phyloP scores from a whole-genome alignment of 495 filamentous ascomycete genomes.

The Penicillium daleae region DNA sequence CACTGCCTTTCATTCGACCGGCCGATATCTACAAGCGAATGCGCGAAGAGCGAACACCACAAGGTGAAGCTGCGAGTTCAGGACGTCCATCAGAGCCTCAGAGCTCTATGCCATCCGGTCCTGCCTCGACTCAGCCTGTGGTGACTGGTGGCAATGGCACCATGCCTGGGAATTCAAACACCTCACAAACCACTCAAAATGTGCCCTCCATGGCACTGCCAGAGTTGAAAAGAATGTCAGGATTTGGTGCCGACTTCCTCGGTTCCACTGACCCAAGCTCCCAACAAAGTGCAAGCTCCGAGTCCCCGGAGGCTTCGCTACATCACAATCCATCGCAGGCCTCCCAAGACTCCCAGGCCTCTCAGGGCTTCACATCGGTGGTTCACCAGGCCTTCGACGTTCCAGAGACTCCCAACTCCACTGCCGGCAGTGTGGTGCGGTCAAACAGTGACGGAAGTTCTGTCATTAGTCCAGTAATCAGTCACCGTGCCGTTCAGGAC shows the following conservation, averaged over 20 bases:
- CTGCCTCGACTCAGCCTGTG: background rate
- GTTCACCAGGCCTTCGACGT: slow-evolving; percentile 74
- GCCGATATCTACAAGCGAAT: slow-evolving; percentile 79
- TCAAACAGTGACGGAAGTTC: slow-evolving; percentile 69
- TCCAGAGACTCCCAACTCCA: slow-evolving; percentile 61
- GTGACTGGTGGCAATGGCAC: slow-evolving; percentile 3
- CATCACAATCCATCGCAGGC: slow-evolving; percentile 55
- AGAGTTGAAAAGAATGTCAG: slow-evolving; percentile 65
- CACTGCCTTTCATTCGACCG: slow-evolving; percentile 69
- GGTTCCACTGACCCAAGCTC: slow-evolving; percentile 13
- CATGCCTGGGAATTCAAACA: background rate
- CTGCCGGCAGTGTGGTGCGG: slow-evolving; percentile 52
- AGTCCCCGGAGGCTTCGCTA: slow-evolving; percentile 35
- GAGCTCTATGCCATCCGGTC: background rate
- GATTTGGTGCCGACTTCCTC: slow-evolving; percentile 58
- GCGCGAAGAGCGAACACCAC: slow-evolving; percentile 62
- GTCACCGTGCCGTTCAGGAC: slow-evolving; percentile 43
- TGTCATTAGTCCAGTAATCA: slow-evolving; percentile 71
- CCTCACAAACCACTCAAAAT: slow-evolving; percentile 18
- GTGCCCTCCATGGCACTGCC: slow-evolving; percentile 51
- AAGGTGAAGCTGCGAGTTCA: slow-evolving; percentile 21
- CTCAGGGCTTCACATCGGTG: slow-evolving; percentile 62
- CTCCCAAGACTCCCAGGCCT: slow-evolving; percentile 34
- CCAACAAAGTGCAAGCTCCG: slow-evolving; percentile 23
- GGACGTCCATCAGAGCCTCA: slow-evolving; percentile 2